Evolutionary conservation across 345 rosid genomes (phyloP).

Genomic region (Euphorbia lathyris): DNA sequence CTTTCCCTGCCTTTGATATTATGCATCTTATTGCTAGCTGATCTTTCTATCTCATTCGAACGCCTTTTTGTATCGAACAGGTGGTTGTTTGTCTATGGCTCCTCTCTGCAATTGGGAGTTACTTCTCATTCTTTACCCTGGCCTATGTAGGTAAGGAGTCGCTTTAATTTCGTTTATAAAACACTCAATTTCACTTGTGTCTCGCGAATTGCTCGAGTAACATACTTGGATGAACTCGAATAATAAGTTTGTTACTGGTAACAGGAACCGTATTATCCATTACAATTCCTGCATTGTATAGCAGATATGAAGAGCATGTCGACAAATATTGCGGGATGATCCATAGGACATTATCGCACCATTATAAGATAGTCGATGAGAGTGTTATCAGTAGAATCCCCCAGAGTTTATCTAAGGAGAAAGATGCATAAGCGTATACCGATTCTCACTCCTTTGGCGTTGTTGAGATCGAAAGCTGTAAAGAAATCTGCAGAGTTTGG

Average conservation of each 20-base stretch:
- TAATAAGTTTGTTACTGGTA: constrained; percentile 22
- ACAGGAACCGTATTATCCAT: constrained; percentile 74
- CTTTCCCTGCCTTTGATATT: no score
- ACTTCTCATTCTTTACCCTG: constrained; percentile 78
- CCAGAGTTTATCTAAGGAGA: constrained; percentile 56
- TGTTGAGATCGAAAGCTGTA: background rate
- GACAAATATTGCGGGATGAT: constrained; percentile 69
- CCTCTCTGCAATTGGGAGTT: constrained; percentile 73
- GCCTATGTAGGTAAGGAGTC: constrained; percentile 63
- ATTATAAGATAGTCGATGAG: constrained; percentile 77
- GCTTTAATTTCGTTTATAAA: background rate
- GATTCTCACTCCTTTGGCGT: no score
- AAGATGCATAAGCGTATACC: constrained; percentile 39
- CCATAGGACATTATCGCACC: constrained; percentile 57
- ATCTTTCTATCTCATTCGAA: no score
- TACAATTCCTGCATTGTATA: constrained; percentile 80
- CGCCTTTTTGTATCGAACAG: constrained; percentile 38
- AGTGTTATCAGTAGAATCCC: constrained; percentile 69
- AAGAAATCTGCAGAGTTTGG: no score
- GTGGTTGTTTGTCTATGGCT: constrained; percentile 90
- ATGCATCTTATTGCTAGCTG: no score
- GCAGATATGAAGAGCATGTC: constrained; percentile 57
- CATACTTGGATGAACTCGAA: background rate
- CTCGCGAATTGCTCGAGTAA: background rate
- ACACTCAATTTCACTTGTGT: background rate